Conservation (phyloP, 768 basidiomycete genomes). For the Amanita pseudoporphyria region DNA sequence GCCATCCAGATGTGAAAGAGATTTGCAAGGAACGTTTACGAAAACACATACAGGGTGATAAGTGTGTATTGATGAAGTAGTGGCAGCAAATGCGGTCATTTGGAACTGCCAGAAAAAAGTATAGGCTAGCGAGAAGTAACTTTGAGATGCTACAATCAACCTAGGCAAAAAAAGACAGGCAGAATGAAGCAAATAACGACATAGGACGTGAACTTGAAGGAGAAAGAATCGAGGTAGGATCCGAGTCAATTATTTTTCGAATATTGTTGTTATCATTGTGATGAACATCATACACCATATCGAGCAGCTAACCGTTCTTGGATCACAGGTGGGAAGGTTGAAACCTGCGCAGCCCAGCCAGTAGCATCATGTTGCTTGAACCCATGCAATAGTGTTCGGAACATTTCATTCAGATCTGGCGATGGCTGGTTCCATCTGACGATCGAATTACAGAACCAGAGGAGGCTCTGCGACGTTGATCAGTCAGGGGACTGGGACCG, state of each 20-base stretch:
- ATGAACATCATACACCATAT: slow-evolving; percentile 63
- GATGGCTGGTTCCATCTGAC: slow-evolving; percentile 94
- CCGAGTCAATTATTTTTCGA: slow-evolving; percentile 1
- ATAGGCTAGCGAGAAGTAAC: neutral
- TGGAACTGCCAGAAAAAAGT: neutral
- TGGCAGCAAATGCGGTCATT: neutral
- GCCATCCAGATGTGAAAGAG: neutral
- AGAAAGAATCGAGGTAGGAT: slow-evolving; percentile 9
- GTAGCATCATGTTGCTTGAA: slow-evolving; percentile 84
- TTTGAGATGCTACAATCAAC: neutral
- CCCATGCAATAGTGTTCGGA: slow-evolving; percentile 78
- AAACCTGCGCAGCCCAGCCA: slow-evolving; percentile 79
- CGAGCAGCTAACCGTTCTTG: slow-evolving; percentile 79
- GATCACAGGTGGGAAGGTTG: slow-evolving; percentile 80
- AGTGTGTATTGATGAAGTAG: neutral
- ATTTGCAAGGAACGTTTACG: neutral
- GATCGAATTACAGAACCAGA: slow-evolving; percentile 98
- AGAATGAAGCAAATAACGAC: slow-evolving; percentile 1
- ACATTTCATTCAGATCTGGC: slow-evolving; percentile 87
- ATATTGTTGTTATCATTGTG: slow-evolving; percentile 1
- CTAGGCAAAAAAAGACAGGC: slow-evolving; percentile 2
- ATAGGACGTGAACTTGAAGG: neutral
- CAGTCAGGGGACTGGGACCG: neutral
- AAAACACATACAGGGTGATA: neutral
- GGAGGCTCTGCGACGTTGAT: slow-evolving; percentile 61